Evolutionary conservation across 2,329 filamentous ascomycete species (phyloP).

Genomic region (Exophiala sp.): DNA sequence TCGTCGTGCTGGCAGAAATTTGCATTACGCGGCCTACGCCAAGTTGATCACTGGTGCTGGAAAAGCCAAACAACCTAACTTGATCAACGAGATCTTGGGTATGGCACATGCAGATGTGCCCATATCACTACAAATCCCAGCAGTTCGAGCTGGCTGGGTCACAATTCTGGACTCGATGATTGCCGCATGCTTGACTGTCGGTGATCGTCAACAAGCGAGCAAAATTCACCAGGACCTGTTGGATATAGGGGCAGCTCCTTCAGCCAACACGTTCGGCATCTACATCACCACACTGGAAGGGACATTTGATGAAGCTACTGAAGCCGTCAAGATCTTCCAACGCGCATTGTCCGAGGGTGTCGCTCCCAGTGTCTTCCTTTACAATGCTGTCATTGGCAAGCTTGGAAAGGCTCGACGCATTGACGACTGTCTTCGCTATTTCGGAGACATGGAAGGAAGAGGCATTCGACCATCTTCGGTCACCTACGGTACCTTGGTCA

Average conservation of each 20-base stretch:
- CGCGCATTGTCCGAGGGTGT: conserved; percentile 91
- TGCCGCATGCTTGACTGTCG: conserved; percentile 79
- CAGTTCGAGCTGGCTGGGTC: conserved; percentile 92
- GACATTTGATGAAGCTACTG: conserved; percentile 94
- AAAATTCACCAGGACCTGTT: conserved; percentile 89
- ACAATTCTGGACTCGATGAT: conserved; percentile 97
- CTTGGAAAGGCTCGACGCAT: conserved; percentile 96
- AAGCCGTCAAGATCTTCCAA: conserved; percentile 96
- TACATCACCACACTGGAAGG: conserved; percentile 99
- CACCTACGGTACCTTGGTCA: conserved; percentile 97
- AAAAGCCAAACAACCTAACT: conserved; percentile 74
- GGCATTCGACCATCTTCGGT: conserved; percentile 95
- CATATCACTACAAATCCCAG: conserved; percentile 74
- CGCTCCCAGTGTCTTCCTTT: conserved; percentile 92
- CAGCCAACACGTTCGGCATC: conserved; percentile 94
- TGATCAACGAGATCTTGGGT: conserved; percentile 80
- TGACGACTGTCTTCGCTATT: conserved; percentile 97
- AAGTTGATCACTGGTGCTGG: conserved; percentile 91
- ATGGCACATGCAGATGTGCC: conserved; percentile 91
- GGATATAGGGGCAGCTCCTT: conserved; percentile 84
- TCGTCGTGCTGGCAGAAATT: conserved; percentile 84
- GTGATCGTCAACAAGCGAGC: conserved; percentile 75
- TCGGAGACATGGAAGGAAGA: conserved; percentile 90
- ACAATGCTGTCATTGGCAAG: conserved; percentile 97
- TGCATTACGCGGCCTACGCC: conserved; percentile 92